These are phyloP conservation scores for Suhomyces emberorum DNA, from an alignment of 805 yeast species.

Conservation along the genomic window DNA sequence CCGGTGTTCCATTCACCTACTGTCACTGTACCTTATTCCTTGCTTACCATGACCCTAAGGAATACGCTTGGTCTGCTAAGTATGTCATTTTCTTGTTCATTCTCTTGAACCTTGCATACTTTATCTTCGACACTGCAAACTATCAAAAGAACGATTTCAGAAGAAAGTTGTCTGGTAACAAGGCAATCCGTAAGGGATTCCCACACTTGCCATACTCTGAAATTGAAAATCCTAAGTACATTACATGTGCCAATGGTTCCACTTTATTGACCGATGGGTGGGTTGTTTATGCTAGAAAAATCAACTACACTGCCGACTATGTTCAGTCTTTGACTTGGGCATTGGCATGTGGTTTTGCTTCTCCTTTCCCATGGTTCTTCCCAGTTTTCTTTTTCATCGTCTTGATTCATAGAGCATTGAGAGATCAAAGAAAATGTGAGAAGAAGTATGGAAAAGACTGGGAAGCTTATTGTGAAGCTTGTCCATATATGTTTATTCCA, in stretches of 20 bases:
- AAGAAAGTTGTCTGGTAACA: slow-evolving; percentile 77
- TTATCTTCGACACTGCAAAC: slow-evolving; percentile 91
- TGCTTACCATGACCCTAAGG: slow-evolving; percentile 78
- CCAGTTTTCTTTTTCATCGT: slow-evolving; percentile 87
- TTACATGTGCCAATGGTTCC: slow-evolving; percentile 82
- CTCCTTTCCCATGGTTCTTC: slow-evolving; percentile 95
- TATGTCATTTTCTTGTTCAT: slow-evolving; percentile 59
- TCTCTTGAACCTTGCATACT: slow-evolving; percentile 68
- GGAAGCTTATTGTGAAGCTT: slow-evolving; percentile 78
- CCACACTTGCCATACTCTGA: slow-evolving; percentile 88
- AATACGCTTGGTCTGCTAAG: slow-evolving; percentile 66
- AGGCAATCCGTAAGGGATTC: slow-evolving; percentile 75
- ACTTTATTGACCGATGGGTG: slow-evolving; percentile 88
- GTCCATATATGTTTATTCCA: slow-evolving; percentile 93
- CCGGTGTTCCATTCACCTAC: slow-evolving; percentile 98
- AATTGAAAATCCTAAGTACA: slow-evolving; percentile 78
- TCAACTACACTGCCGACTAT: slow-evolving; percentile 94
- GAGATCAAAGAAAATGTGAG: slow-evolving; percentile 84
- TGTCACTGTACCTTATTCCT: slow-evolving; percentile 88
- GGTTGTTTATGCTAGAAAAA: slow-evolving; percentile 90
- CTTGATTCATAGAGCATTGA: slow-evolving; percentile 79
- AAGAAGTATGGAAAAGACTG: slow-evolving; percentile 93
- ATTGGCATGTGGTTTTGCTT: slow-evolving; percentile 78
- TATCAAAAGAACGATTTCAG: slow-evolving; percentile 95
- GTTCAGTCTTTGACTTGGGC: slow-evolving; percentile 90